Evolutionary conservation across 176 grass and related monocot species (phyloP), one percentile per base, ranked within the genome.

Genomic region (Ampelocalamus luodianensis): DNA sequence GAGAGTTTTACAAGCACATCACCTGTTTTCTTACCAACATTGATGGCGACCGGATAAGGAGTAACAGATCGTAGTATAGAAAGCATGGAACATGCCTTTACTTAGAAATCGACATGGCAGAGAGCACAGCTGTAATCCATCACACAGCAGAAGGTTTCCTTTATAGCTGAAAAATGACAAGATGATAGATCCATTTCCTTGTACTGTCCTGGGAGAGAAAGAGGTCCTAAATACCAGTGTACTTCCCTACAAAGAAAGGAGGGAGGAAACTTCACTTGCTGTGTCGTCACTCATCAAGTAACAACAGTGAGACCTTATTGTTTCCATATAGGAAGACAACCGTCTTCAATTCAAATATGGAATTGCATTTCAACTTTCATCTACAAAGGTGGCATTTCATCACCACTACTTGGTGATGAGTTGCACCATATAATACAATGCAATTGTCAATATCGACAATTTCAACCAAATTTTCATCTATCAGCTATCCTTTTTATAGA

Each of bases 401-500:
- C 55, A 64, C 55, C 54, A 63, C 20, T 76, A 62, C 50, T 61
- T 55, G 16, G 29, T 81, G 42, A 76, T 12, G 42, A 69, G 43
- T 54, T 81, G 3, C 63, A 63, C 34, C 71, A 68, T 76, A 84
- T n/a, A 29, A 54, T 65, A 78, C 80, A 51, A 81, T 51, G 13
- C 40, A 90, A 78, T 14, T n/a, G 75, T 61, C 20, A 83, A 85
- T 64, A 83, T n/a, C 32, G 3, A 67, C 32, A n/a, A 29, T 72
- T 10, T 46, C 11, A 71, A 42, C 77, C 87, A 48, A 7, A 5
- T 42, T 68, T 80, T 51, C 61, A 75, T 40, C 39, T 6, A 7
- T 48, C 26, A 8, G 22, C 55, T 46, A 76, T 63, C 65, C 20
- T 4, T 75, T 76, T 24, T 32, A 18, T 51, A 32, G 38, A 65